Base-by-base conservation (phyloP, 148 eudicot genomes). In the Dianthus caryophyllus region DNA sequence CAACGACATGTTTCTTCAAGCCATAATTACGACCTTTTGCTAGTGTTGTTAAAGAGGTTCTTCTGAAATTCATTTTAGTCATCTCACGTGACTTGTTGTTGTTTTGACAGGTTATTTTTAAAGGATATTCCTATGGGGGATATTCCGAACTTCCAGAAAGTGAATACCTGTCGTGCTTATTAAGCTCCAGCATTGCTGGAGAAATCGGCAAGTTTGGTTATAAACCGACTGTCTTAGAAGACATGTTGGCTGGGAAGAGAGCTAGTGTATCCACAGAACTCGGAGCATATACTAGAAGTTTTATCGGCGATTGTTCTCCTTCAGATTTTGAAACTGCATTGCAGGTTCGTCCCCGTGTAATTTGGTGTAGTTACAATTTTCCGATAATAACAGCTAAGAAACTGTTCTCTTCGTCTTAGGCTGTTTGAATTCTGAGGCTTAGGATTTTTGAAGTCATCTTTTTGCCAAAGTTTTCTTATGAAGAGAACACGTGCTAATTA, bases 201-300 rank as follows among this genome's bases (percentile, higher is more conserved):
- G 91, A 91, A 77, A 84, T 88, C 68, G 97, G 97, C 71, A 77
- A 81, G 69, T 91, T 83, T 83, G 97, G 97, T 62, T 76, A 88
- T 77, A 88, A 87, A 80, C 97, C 97, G 53, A 74, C 85, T 24
- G 72, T 91, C 11, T 57, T 91, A 29, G 75, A 69, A 77, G 97
- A 91, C 69, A 85, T 91, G 88, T 82, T 91, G 71, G 95, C 95
- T 75, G 95, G 97, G 65, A 91, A 85, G 81, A 88, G 88, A 80
- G 95, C 86, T 70, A 82, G 82, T 78, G 86, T 88, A 54, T 83
- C 80, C 36, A 84, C 89, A 30, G 84, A 82, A 18, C 82, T 88
- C 76, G 89, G 89, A 58, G 77, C 95, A 74, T 91, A 91, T 67
- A 83, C 81, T 76, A 81, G 97, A 82, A 81, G 76, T 58, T 91